Conservation (phyloP, 2,329 filamentous ascomycete species). For the Neonectria neomacrospora region DNA sequence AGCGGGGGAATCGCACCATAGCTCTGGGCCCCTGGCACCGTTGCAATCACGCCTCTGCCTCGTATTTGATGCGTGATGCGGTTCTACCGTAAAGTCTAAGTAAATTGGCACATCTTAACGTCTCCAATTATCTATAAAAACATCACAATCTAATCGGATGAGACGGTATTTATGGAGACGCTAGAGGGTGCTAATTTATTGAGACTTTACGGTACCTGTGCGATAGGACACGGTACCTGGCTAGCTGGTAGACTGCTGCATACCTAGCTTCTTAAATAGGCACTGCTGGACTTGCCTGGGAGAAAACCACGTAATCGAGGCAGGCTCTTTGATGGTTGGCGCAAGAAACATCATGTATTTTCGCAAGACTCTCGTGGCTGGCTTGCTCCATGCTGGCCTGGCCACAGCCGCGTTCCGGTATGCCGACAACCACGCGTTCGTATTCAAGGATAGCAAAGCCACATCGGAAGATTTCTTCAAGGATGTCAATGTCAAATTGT, state of each 20-base stretch:
- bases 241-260: background rate
- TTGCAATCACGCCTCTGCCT: background rate
- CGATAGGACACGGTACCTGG: background rate
- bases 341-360: slow-evolving; percentile 21
- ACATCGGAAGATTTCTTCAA: slow-evolving; percentile 40
- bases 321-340: background rate
- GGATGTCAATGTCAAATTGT: slow-evolving; percentile 36
- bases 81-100: too few relatives aligned
- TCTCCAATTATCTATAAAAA: too few relatives aligned
- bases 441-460: slow-evolving; percentile 36
- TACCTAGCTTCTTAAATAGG: background rate
- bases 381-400: slow-evolving; percentile 35
- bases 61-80: background rate
- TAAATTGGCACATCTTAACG: too few relatives aligned
- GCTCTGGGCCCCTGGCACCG: background rate
- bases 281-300: too few relatives aligned
- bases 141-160: too few relatives aligned
- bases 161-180: too few relatives aligned
- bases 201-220: too few relatives aligned
- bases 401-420: slow-evolving; percentile 37
- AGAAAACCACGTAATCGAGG: background rate
- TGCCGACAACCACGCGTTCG: slow-evolving; percentile 41
- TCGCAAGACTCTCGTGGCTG: slow-evolving; percentile 7
- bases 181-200: too few relatives aligned
- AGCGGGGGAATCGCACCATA: slow-evolving; percentile 2